Conservation (phyloP, 1,139 yeast genomes). For the Eremothecium coryli region DNA sequence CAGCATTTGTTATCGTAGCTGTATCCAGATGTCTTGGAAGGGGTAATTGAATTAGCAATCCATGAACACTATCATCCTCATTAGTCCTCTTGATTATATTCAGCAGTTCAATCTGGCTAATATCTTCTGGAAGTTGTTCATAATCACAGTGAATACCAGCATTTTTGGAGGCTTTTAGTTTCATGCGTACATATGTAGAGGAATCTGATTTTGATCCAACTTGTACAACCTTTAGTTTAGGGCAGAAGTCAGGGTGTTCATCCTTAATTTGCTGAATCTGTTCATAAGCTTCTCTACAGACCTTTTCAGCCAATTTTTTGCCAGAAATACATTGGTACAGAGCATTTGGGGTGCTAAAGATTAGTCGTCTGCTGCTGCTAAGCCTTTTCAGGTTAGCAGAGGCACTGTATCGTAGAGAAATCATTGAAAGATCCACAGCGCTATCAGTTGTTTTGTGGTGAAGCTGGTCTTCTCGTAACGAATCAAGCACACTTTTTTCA, state of each 20-base stretch:
- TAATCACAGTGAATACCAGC: conserved; percentile 55
- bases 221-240: conserved; percentile 61
- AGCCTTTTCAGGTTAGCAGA: too few relatives aligned
- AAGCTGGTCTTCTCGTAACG: too few relatives aligned
- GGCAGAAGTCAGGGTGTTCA: conserved; percentile 45
- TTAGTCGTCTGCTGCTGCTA: too few relatives aligned
- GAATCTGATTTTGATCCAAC: conserved; percentile 74
- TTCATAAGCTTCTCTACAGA: conserved; percentile 32
- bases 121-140: conserved; percentile 47
- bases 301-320: conserved; percentile 30
- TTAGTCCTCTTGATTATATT: conserved; percentile 49
- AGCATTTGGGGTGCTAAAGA: neutral
- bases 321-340: conserved; percentile 28
- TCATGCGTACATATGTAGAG: conserved; percentile 66
- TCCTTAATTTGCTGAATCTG: conserved; percentile 45
- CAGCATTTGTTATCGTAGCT: conserved; percentile 58
- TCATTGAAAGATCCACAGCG: too few relatives aligned
- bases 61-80: conserved; percentile 56
- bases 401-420: too few relatives aligned
- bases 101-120: conserved; percentile 48
- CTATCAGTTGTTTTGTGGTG: too few relatives aligned
- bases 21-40: conserved; percentile 64
- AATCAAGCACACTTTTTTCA: too few relatives aligned
- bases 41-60: conserved; percentile 65
- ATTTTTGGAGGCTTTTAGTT: conserved; percentile 61